These are phyloP conservation scores for Takashimella koratensis DNA, from an alignment of 1,284 basidiomycete genomes.

Conservation along the genomic window DNA sequence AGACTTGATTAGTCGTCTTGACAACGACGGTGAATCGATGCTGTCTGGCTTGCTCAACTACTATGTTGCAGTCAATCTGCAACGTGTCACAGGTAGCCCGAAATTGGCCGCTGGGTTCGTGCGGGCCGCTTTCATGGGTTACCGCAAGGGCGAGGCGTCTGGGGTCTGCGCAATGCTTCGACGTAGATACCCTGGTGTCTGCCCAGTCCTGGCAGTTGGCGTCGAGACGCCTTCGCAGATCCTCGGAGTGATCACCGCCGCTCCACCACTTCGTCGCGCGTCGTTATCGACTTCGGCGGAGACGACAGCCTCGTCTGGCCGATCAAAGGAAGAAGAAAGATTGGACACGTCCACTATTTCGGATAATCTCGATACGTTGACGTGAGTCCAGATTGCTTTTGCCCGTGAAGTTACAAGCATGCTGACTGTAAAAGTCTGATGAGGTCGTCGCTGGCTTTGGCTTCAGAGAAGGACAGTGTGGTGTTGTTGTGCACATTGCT, in stretches of 20 bases:
- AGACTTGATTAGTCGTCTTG: slow-evolving; percentile 12
- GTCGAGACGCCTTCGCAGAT: neutral
- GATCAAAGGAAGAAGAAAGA: neutral
- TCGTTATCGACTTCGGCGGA: neutral
- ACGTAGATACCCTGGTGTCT: slow-evolving; percentile 8
- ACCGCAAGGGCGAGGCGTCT: slow-evolving; percentile 5
- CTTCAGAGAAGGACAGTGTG: slow-evolving; percentile 34
- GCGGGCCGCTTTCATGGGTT: slow-evolving; percentile 11
- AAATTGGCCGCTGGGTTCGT: slow-evolving; percentile 18
- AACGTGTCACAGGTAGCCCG: slow-evolving; percentile 9
- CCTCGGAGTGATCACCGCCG: neutral
- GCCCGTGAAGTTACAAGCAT: no score
- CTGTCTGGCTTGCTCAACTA: slow-evolving; percentile 24
- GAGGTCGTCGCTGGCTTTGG: slow-evolving; percentile 35
- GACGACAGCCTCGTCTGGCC: neutral
- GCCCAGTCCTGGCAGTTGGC: neutral
- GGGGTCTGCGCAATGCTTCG: slow-evolving; percentile 21
- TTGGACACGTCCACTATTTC: neutral
- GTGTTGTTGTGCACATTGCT: slow-evolving; percentile 32
- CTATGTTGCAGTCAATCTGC: slow-evolving; percentile 12
- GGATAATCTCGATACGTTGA: neutral
- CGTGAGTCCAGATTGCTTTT: no score
- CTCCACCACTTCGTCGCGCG: neutral
- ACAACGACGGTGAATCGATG: slow-evolving; percentile 8
- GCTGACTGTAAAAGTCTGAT: slow-evolving; percentile 24